A percentile compares a stretch with the other conserved stretches of the same genome.
Conservation (phyloP, 768 basidiomycete genomes). For the Termitomyces sp. region DNA sequence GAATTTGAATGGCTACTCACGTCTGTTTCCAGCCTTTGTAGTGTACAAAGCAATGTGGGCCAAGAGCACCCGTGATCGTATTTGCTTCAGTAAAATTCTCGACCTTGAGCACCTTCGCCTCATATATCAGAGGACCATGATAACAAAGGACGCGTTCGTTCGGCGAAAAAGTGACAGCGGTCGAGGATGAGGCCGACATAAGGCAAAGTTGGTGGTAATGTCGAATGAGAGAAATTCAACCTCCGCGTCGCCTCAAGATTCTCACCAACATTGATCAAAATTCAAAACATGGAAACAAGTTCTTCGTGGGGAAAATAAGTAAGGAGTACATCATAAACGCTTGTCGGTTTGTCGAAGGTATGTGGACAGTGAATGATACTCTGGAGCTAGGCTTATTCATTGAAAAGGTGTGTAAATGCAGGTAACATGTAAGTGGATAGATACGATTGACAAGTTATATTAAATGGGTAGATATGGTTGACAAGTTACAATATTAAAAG, state of each 20-base stretch:
- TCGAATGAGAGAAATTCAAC: conserved; percentile 4
- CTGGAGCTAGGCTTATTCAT: not conserved
- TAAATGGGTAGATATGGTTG: not conserved
- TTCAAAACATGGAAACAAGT: not conserved
- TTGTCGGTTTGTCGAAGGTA: not conserved
- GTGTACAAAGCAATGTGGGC: conserved; percentile 91
- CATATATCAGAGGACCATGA: conserved; percentile 93
- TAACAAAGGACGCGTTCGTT: conserved; percentile 89
- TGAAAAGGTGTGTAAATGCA: not conserved
- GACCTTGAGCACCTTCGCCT: conserved; percentile 81
- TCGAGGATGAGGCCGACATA: conserved; percentile 24
- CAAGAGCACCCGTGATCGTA: conserved; percentile 53
- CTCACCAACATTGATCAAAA: not conserved
- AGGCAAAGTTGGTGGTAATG: not conserved
- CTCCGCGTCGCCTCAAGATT: conserved; percentile 7
- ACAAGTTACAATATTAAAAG: conserved; percentile 1
- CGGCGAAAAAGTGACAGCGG: conserved; percentile 35
- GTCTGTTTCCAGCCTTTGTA: conserved; percentile 99
- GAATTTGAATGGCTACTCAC: conserved; percentile 37
- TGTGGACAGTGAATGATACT: not conserved
- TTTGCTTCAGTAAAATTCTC: conserved; percentile 62
- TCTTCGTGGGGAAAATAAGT: not conserved
- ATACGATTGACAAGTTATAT: not conserved
- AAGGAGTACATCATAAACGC: conserved; percentile 9
- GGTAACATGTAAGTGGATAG: not conserved